phyloP scores from a whole-genome alignment of 2,329 filamentous ascomycete species.

The Colletotrichum sojae region DNA sequence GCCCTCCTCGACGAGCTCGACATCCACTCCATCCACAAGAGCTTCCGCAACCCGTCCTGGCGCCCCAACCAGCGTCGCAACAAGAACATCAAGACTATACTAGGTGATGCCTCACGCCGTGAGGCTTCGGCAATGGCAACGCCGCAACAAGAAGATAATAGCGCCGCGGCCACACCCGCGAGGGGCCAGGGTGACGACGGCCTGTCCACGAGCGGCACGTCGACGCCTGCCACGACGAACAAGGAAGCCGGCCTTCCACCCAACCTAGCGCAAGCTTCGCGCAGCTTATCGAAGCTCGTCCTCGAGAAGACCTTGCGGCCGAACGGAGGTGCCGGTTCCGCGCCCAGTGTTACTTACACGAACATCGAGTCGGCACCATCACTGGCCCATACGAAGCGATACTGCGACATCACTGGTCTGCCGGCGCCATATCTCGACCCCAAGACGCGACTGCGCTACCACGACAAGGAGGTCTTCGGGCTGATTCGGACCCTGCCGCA shows the following conservation, averaged over 20 bases:
- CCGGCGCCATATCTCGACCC: slow-evolving; percentile 94
- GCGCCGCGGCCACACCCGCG: slow-evolving; percentile 78
- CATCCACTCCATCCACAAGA: slow-evolving; percentile 87
- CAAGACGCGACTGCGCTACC: slow-evolving; percentile 93
- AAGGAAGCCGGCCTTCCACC: slow-evolving; percentile 61
- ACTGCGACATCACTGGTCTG: slow-evolving; percentile 96
- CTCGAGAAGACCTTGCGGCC: slow-evolving; percentile 82
- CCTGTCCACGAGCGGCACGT: slow-evolving; percentile 70
- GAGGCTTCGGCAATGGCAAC: slow-evolving; percentile 85
- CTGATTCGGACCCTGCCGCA: slow-evolving; percentile 86
- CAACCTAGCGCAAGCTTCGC: slow-evolving; percentile 91
- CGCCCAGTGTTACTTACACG: slow-evolving; percentile 88
- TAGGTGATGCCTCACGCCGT: slow-evolving; percentile 88
- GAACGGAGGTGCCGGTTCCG: slow-evolving; percentile 58
- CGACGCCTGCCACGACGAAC: slow-evolving; percentile 65
- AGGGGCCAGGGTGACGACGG: slow-evolving; percentile 60
- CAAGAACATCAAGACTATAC: slow-evolving; percentile 98
- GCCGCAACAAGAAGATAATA: slow-evolving; percentile 77
- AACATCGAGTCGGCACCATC: slow-evolving; percentile 97
- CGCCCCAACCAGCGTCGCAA: slow-evolving; percentile 95
- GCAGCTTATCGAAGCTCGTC: slow-evolving; percentile 88
- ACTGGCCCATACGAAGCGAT: slow-evolving; percentile 85
- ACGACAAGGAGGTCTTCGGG: slow-evolving; percentile 92
- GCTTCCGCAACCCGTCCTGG: slow-evolving; percentile 92
- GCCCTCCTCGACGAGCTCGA: slow-evolving; percentile 92